Evolutionary conservation across 352 stramenopile species (phyloP), one percentile per base, ranked within the genome.

Genomic region (Phytophthora meadii): DNA sequence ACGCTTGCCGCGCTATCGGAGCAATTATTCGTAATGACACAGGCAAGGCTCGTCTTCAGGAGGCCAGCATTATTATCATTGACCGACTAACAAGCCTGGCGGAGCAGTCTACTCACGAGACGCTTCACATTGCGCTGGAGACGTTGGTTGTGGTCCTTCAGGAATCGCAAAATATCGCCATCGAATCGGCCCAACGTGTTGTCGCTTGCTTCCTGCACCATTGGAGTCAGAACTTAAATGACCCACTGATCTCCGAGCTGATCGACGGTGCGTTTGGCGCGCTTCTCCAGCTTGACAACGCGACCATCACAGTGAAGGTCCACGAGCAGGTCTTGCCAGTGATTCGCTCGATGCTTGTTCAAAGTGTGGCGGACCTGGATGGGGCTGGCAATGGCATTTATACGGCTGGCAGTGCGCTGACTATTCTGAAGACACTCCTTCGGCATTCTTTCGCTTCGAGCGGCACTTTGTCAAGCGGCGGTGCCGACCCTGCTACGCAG

Each of bases 41-140:
- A 5, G 84, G 82, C 30, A 89, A 88, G 60, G 55, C 74, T 48
- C 77, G 80, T 11, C 62, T 94, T 40, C 75, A 82, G 53, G 71
- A 79, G n/a, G 74, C 76, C 1, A 82, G 70, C 27, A 59, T 57
- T 7, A 54, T 84, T 9, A 75, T 93, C 44, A 69, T 94, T 17
- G 72, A 90, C 3, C 82, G 82, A 2, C 54, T 94, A 32, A 82
- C 80, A 4, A 80, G 82, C 37, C 42, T 94, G 9, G 76, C 83
- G 3, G 70, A 87, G 25, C 73, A 81, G 15, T 77, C 87, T 22
- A 88, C 79, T 5, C 72, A 81, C 2, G 87, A 94, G 59, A 93
- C 84, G 22, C 70, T 94, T 4, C 87, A 94, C 48, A 91, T 93
- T 49, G 81, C 85, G 27, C 68, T 93, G 0, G 87, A 93, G 59